Evolutionary conservation across 2,329 filamentous ascomycete genomes (phyloP).

Genomic region (Aspergillus sp.): DNA sequence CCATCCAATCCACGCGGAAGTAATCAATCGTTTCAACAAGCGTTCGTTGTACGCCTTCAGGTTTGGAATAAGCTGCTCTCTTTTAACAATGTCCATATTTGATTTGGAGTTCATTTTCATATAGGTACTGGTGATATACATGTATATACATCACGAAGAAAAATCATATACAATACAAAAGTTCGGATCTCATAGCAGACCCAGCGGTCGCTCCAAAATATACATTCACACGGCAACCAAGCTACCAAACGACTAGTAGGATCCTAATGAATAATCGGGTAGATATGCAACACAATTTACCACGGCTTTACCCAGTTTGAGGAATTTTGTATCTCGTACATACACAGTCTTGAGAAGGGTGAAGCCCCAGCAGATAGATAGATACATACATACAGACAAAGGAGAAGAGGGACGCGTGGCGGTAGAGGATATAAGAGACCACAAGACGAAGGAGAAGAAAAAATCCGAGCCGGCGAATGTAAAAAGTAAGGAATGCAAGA

Average conservation of each 20-base stretch:
- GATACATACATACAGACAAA: slow-evolving; percentile 14
- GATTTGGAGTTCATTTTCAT: neutral
- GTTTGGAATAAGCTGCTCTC: neutral
- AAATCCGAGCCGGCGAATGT: neutral
- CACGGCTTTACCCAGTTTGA: neutral
- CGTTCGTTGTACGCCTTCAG: neutral
- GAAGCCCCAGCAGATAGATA: slow-evolving; percentile 5
- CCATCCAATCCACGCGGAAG: neutral
- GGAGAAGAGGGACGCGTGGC: neutral
- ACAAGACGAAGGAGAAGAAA: slow-evolving; percentile 6
- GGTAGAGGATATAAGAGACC: neutral
- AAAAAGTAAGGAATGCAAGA: neutral
- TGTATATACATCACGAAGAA: neutral
- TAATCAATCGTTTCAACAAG: neutral
- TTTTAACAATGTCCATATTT: neutral
- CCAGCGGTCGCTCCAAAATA: neutral
- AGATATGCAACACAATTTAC: neutral
- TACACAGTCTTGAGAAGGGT: slow-evolving; percentile 20
- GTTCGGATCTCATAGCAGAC: neutral
- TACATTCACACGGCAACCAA: neutral
- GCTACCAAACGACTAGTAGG: neutral
- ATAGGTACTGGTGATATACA: neutral
- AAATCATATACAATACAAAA: neutral
- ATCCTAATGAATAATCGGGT: neutral
- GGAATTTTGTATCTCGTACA: slow-evolving; percentile 16